Evolutionary conservation across 2,329 filamentous ascomycete species (phyloP), one percentile per base, ranked within the genome.

Genomic region (Xylariaceae sp.): DNA sequence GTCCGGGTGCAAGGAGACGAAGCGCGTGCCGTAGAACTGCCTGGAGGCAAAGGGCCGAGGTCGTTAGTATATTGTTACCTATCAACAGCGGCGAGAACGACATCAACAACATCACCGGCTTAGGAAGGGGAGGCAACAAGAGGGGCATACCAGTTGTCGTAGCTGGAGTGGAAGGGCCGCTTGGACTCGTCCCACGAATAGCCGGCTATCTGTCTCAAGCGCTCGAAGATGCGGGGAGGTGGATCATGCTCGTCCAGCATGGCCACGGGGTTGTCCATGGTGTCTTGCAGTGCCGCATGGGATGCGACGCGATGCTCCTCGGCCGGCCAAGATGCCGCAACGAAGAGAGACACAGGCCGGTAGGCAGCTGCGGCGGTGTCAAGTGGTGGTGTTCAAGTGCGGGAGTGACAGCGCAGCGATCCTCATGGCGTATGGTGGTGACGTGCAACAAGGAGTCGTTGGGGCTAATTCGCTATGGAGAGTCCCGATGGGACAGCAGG

Each of bases 61-160:
- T 28, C 22, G 22, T 28, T 28, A 28, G 22, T 28, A 28, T 28
- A 28, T 28, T 4, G 22, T 28, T 28, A 4, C 22, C 22, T 28
- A 28, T 28, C 22, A 28, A 28, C 4, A 28, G 22, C 22, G 22
- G 22, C 22, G 22, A n/a, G 22, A 46, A 28, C 31, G 52, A 48
- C 49, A 53, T 46, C 58, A 47, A 45, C 47, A 36, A 36, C 16
- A 38, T 16, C 33, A 34, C 31, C 31, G 1, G 19, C 42, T 17
- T 13, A 2, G 16, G 16, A 31, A 6, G 11, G 13, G 31, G 28
- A 1, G 14, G 22, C 41, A 48, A 42, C 48, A 38, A 16, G 34
- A 48, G 52, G 16, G 40, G 31, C 6, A 28, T 74, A 84, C 90
- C 92, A 97, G 74, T 92, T 91, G 69, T 95, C 90, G 71, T 96